Base-by-base conservation (phyloP, 768 basidiomycete genomes). In the Suillus occidentalis region DNA sequence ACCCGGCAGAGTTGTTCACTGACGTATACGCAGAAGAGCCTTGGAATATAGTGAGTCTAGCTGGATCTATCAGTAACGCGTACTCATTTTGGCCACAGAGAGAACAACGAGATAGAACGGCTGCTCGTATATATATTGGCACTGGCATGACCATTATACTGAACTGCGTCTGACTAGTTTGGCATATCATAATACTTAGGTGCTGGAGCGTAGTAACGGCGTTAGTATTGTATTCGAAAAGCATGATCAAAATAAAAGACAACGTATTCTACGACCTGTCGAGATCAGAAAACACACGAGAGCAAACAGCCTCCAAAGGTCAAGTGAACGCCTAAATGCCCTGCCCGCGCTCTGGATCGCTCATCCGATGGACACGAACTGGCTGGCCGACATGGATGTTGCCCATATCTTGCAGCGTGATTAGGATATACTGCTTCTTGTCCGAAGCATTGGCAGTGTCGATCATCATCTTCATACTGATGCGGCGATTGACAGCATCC, bases 381-480 rank as follows among this genome's bases (percentile, higher is more conserved):
- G 86, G 86, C 5, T 80, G 79, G n/a, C 90, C 89, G 61, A 89
- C 75, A 31, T 80, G 78, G 59, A 94, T 80, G 70, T 87, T 90
- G 53, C 86, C 86, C 91, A 95, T 94, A 69, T 92, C 92, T 70
- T 94, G 92, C 20, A 97, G 97, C 1, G 96, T 97, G 73, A 99
- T 98, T 52, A 99, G 83, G 61, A 99, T 87, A 72, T 94, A 97
- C 76, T 99, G 97, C 71, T 93, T 95, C 78, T 89, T 87, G 75
- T 94, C 88, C 8, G 90, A 91, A 10, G 86, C 83, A 70, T 92
- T 94, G 10, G 96, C 96, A 2, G 91, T 93, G 34, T 95, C 94
- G 68, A 96, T 92, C 87, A 98, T 91, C 92, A 97, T 95, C 76
- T 88, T 92, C 89, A 97, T 97, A 66, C 92, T 92, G 71, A 97